Evolutionary conservation across 169 alveolate genomes (phyloP), one percentile per base, ranked within the genome.

Genomic region (Plasmodium gallinaceum): DNA sequence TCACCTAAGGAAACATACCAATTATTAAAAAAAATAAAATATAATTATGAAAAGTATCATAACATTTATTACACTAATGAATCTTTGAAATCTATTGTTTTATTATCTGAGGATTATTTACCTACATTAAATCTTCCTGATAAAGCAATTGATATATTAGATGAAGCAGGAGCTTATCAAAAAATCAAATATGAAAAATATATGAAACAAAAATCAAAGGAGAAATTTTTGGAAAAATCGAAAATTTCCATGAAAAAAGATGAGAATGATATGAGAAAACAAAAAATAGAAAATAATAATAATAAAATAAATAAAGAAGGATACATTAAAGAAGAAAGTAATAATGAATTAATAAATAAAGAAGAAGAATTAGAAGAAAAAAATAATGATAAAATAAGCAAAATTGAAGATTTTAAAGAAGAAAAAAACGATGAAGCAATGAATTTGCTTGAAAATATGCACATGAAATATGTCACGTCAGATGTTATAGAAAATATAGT

Each of bases 81-180:
- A 2, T 80, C 96, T 0, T 85, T 94, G 20, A 69, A 68, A n/a
- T 69, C 94, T 7, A 94, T 94, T 60, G 90, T 94, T 26, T 64
- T 54, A 7, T 78, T 88, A 51, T 70, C 96, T 24, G 93, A 92
- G 37, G 94, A 93, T 62, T 94, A 83, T 58, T 86, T 95, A n/a
- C 92, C 94, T 0, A 96, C 94, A 45, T 68, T 95, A 42, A 88
- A 72, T 58, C 89, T 95, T 71, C 98, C 98, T 3, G 98, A 96
- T 68, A 96, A 94, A 83, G 97, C 97, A 22, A 93, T 95, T 7
- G 97, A 95, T 61, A 91, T 95, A 14, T 87, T 95, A 89, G 98
- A 96, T 80, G 98, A 96, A 51, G 96, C 98, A 9, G 97, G 98
- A 18, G 95, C 97, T 8, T 93, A 92, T 52, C 96, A 94, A 32